Evolutionary conservation across 202 grass and related monocot genomes (phyloP).

Genomic region (Brachypodium distachyon): DNA sequence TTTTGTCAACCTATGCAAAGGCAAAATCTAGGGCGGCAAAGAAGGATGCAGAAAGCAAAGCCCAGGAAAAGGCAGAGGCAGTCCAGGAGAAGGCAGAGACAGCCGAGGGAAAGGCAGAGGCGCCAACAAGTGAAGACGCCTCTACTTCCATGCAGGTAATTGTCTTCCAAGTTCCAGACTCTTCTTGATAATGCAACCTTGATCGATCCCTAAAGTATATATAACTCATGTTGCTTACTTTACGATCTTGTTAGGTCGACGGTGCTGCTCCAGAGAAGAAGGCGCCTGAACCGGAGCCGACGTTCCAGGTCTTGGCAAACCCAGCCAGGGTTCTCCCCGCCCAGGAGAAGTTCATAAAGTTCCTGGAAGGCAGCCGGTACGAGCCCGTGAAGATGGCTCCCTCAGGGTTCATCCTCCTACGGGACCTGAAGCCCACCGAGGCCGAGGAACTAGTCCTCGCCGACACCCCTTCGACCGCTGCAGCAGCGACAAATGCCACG

Average conservation of each 20-base stretch:
- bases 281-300: constrained; percentile 36
- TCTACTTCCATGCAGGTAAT: constrained; percentile 69
- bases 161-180: not conserved
- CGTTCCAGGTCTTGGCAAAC: constrained; percentile 60
- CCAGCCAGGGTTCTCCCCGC: constrained; percentile 68
- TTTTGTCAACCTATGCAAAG: constrained; percentile 87
- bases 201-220: not conserved
- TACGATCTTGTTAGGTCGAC: constrained; percentile 54
- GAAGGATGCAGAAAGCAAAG: constrained; percentile 76
- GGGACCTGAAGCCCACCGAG: constrained; percentile 64
- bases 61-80: constrained; percentile 47
- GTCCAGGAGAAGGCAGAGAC: constrained; percentile 46
- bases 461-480: constrained; percentile 38
- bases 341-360: constrained; percentile 96
- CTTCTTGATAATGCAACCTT: not conserved
- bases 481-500: not conserved
- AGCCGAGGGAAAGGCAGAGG: constrained; percentile 45
- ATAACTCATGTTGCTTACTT: not conserved
- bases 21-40: constrained; percentile 78
- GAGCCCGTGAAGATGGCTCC: constrained; percentile 64
- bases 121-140: constrained; percentile 23
- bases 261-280: constrained; percentile 52
- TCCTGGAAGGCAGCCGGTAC: constrained; percentile 74
- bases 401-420: constrained; percentile 66
- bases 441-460: constrained; percentile 55